phyloP scores from a whole-genome alignment of 2,329 filamentous ascomycete genomes.

The Calonectria ilicicola region DNA sequence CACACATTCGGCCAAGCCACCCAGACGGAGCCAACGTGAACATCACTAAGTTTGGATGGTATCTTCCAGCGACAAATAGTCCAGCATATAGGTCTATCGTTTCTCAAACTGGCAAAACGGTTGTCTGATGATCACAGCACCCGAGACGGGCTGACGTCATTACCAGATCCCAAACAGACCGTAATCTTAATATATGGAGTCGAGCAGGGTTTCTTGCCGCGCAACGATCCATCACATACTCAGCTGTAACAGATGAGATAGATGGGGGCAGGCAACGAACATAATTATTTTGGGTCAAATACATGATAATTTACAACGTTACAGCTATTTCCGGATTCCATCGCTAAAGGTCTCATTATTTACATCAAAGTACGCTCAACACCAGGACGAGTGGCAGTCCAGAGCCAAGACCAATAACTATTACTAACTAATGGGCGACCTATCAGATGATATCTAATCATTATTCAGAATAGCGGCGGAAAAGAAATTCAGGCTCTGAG shows the following conservation, averaged over 20 bases:
- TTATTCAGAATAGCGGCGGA: background rate
- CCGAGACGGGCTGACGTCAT: background rate
- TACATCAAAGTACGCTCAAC: background rate
- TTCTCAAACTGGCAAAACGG: background rate
- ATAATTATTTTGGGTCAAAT: background rate
- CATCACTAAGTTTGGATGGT: background rate
- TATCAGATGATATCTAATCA: background rate
- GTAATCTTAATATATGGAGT: constrained; percentile 3
- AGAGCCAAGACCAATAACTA: background rate
- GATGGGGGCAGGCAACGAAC: background rate
- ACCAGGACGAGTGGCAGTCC: no score
- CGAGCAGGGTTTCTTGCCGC: background rate
- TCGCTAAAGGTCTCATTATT: background rate
- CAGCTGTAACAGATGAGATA: background rate
- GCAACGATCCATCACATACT: background rate
- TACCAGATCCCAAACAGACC: background rate
- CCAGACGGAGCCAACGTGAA: background rate
- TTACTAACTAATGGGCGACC: no score
- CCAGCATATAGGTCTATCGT: background rate
- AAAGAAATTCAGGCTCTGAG: background rate
- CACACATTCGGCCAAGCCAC: background rate
- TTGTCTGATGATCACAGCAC: background rate
- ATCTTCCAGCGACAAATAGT: background rate
- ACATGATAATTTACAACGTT: background rate
- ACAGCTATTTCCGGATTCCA: background rate